Evolutionary conservation across 805 yeast species (phyloP), one percentile per base, ranked within the genome.

Genomic region (Hanseniaspora taiwanica): DNA sequence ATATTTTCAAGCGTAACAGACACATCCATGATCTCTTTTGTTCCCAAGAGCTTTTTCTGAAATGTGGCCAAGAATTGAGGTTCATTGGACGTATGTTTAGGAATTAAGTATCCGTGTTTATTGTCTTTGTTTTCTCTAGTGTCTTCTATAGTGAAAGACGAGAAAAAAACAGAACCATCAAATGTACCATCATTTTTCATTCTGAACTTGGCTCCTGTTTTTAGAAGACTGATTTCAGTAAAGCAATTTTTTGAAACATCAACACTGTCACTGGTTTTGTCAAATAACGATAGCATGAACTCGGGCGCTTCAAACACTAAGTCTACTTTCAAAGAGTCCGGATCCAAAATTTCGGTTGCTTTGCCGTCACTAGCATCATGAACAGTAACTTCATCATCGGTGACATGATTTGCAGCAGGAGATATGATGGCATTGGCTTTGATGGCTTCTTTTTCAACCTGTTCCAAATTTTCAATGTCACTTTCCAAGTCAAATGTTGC

Each of bases 71-170:
- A 64, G 45, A 91, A 78, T 53, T 91, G 97, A 48, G 81, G 66
- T 18, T 75, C 74, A 1, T 71, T 75, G 27, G 76, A 71, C 7
- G 67, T 60, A 2, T 72, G 68, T 20, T 74, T 72, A 1, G 97
- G 96, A 34, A 91, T 76, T 24, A 91, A 75, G 44, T 87, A 81
- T 0, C 81, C 71, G 60, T 84, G 89, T 48, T 74, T 74, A 61
- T 81, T 89, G 23, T 69, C 74, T 17, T 71, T 71, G 6, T 62
- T 61, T 19, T 59, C 56, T 47, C 97, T 68, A 3, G 76, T 72
- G 59, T 91, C 98, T 40, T 72, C 74, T 2, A 87, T 81, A 2
- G 78, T 74, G 49, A 91, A 80, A 0, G 96, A 76, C 33, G 75
- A 71, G 21, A 85, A 66, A 41, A 72, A 73, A 7, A 85, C 50